phyloP scores from a whole-genome alignment of 768 basidiomycete species.

The Holtermannia corniformis region DNA sequence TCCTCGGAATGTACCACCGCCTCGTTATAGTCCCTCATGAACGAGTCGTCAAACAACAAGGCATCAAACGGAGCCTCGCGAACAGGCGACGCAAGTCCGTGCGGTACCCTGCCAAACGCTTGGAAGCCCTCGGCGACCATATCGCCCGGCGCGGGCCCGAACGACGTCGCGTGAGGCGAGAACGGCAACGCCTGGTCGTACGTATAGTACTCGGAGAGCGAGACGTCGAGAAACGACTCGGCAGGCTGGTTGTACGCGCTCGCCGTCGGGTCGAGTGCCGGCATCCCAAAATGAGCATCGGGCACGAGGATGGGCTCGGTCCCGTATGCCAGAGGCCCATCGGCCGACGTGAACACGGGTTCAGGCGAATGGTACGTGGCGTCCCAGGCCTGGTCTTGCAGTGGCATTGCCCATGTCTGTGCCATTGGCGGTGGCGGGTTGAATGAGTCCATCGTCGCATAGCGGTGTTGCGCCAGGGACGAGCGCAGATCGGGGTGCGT shows the following conservation, averaged over 20 bases:
- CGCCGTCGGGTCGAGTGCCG: not conserved
- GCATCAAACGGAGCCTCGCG: not conserved
- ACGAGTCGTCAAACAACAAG: not conserved
- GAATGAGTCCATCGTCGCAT: not conserved
- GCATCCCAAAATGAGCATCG: too few species aligned
- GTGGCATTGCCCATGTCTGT: not conserved
- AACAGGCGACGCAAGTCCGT: not conserved
- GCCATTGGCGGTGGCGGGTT: too few species aligned
- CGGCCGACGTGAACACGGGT: conserved; percentile 1
- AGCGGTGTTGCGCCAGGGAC: not conserved
- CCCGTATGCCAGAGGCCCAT: not conserved
- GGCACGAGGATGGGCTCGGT: not conserved
- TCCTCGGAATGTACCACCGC: not conserved
- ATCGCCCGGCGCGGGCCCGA: not conserved
- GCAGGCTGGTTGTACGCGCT: not conserved
- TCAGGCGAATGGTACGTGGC: conserved; percentile 3
- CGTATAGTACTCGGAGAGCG: conserved; percentile 12
- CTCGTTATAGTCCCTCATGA: not conserved
- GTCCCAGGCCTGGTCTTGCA: not conserved
- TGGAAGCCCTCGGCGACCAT: not conserved
- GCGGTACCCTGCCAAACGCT: too few species aligned
- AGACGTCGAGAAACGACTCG: not conserved
- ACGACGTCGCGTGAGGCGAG: conserved; percentile 9
- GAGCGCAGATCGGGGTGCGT: not conserved
- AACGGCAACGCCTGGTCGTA: conserved; percentile 27